Base-by-base conservation (phyloP, 768 basidiomycete species). In the Termitomyces sp. region DNA sequence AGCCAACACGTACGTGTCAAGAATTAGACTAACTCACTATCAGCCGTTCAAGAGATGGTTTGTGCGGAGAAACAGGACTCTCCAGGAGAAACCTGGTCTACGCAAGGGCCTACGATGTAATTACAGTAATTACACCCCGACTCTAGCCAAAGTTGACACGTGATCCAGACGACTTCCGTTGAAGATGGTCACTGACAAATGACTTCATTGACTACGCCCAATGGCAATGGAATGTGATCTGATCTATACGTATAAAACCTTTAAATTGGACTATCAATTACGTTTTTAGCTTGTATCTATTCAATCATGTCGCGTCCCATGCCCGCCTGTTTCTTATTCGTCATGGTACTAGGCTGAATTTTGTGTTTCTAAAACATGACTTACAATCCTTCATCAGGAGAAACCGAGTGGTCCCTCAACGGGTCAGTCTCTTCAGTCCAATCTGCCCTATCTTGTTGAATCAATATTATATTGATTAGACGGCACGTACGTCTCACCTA, bases 341-440 rank as follows among this genome's bases (percentile, higher is more conserved):
- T 59, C 92, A 94, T 69, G 92, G 89, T 85, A 6, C 16, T 20
- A 4, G 20, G 38, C 26, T 45, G 24, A 43, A 49, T 20, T 20
- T 38, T 6, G 2, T 30, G 6, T 13, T 22, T 32, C 40, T 38
- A 33, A 20, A 44, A 33, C 8, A 38, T 56, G 7, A 58, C 33
- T 55, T 28, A 47, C 53, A 7, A 7, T 49, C 42, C 36, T 43
- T 54, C 14, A 42, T 30, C 54, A 92, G 90, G 93, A 33, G 90
- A 97, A 76, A 98, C 95, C 1, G 94, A 95, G 69, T 98, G 94
- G 94, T 92, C 91, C 18, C 66, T 88, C 45, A 94, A 89, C 64
- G 94, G 93, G 84, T 87, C 57, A 69, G 82, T 71, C 28, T 24
- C 36, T 30, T 35, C 32, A 24, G 38, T 57, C 4, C n/a, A 36